These are phyloP conservation scores for Phalaenopsis aphrodite DNA, from an alignment of 106 monocot species.

Conservation along the genomic window DNA sequence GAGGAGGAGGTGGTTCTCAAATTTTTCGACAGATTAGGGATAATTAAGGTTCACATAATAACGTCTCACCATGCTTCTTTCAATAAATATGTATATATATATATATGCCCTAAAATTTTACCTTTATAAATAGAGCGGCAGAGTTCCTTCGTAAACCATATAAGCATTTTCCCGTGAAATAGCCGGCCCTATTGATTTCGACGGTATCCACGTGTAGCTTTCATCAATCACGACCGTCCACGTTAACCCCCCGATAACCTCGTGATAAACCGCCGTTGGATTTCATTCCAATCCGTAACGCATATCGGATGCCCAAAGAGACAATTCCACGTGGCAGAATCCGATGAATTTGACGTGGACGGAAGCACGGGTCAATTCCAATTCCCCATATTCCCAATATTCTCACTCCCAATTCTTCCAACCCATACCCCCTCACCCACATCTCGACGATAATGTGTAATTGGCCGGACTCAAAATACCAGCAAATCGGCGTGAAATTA, in stretches of 20 bases:
- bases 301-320: background rate
- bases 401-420: background rate
- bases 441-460: background rate
- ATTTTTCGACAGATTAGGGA: too few relatives aligned
- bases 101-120: too few relatives aligned
- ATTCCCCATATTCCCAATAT: background rate
- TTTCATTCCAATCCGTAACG: background rate
- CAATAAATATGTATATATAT: too few relatives aligned
- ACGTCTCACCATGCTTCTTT: too few relatives aligned
- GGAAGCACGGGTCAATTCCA: background rate
- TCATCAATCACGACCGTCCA: background rate
- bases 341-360: background rate
- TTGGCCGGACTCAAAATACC: background rate
- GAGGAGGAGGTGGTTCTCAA: too few relatives aligned
- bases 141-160: too few relatives aligned
- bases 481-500: conserved; percentile 1
- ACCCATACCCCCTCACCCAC: background rate
- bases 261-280: background rate
- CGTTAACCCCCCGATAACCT: background rate
- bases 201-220: background rate
- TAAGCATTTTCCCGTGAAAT: background rate
- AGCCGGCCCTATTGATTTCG: background rate
- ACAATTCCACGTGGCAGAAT: conserved; percentile 9
- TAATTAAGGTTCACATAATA: too few relatives aligned
- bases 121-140: too few relatives aligned